Evolutionary conservation across 1,139 yeast species (phyloP).

Genomic region (Suhomyces coccinellae): DNA sequence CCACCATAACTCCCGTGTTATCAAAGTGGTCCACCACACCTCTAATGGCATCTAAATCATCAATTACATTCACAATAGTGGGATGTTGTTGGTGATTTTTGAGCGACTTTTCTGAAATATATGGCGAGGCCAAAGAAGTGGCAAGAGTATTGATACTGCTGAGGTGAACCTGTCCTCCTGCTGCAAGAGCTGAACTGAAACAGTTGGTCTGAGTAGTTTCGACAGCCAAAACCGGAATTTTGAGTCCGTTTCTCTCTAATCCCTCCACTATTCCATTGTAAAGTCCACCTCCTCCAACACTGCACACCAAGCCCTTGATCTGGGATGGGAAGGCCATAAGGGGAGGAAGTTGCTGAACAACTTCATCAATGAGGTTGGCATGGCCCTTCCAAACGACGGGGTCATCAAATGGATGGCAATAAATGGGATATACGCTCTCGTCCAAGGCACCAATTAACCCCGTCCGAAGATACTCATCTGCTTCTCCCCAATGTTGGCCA

Average conservation of each 20-base stretch:
- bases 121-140: conserved; percentile 44
- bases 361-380: conserved; percentile 35
- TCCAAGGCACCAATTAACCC: conserved; percentile 21
- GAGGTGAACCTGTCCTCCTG: conserved; percentile 30
- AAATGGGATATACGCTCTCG: conserved; percentile 26
- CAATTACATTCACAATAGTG: conserved; percentile 27
- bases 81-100: conserved; percentile 25
- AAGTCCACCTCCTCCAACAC: conserved; percentile 47
- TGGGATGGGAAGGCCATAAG: conserved; percentile 18
- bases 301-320: conserved; percentile 39
- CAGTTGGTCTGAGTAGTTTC: conserved; percentile 45
- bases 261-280: conserved; percentile 42
- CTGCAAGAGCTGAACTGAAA: conserved; percentile 32
- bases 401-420: conserved; percentile 46
- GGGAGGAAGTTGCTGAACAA: conserved; percentile 22
- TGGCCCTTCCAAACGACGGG: conserved; percentile 45
- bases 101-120: conserved; percentile 32
- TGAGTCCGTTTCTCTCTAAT: conserved; percentile 21
- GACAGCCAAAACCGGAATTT: conserved; percentile 31
- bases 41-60: conserved; percentile 37
- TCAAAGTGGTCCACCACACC: conserved; percentile 31
- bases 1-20: conserved; percentile 28
- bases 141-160: conserved; percentile 35
- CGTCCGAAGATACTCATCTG: conserved; percentile 32
- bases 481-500: conserved; percentile 41